A percentile compares a stretch with the other conserved stretches of the same genome.
These are phyloP conservation scores for Dovyalis caffra DNA, from an alignment of 345 rosid genomes.

Conservation along the genomic window DNA sequence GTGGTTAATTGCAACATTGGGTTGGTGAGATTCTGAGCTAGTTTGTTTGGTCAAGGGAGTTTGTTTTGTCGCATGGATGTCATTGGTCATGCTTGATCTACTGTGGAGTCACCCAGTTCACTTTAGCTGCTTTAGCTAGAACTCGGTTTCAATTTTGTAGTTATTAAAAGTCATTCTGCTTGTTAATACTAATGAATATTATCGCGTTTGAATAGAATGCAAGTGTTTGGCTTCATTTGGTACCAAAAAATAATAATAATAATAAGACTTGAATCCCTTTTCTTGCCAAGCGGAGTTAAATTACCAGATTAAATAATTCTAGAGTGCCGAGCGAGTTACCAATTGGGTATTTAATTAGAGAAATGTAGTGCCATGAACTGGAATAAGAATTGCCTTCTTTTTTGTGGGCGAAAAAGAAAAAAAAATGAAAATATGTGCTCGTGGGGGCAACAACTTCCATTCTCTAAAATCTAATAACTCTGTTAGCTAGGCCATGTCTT, in stretches of 20 bases:
- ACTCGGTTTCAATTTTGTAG: not conserved
- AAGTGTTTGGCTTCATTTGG: not conserved
- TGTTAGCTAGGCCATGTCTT: not conserved
- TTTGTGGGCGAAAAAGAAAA: not conserved
- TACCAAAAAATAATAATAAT: not conserved
- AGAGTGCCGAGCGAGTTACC: not conserved
- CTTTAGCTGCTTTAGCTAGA: not conserved
- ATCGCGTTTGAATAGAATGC: not conserved
- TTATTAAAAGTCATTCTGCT: not conserved
- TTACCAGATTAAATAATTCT: not conserved
- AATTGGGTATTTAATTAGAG: not conserved
- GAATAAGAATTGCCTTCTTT: too few relatives aligned
- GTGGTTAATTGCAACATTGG: not conserved
- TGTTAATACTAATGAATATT: not conserved
- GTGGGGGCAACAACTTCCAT: not conserved
- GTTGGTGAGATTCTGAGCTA: not conserved
- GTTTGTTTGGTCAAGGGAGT: not conserved
- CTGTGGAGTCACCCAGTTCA: not conserved
- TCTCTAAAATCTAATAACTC: not conserved
- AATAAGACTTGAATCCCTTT: not conserved
- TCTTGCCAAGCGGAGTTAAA: not conserved
- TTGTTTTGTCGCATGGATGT: not conserved
- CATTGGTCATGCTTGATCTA: not conserved
- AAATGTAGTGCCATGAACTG: not conserved
- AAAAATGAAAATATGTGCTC: not conserved